Conservation (phyloP, 768 basidiomycete genomes). For the Tulasnella sp. region DNA sequence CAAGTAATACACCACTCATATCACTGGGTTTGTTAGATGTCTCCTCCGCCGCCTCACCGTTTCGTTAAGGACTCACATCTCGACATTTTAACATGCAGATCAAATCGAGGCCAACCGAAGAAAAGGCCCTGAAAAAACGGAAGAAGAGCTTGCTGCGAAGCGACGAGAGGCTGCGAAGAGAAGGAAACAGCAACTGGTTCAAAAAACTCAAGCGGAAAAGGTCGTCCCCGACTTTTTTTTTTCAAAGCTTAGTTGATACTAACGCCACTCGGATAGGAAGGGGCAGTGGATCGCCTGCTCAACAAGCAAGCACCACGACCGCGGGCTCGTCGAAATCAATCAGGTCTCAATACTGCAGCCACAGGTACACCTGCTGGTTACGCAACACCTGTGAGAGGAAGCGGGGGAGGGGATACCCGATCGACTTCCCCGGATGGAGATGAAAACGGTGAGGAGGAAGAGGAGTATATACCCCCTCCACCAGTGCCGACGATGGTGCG, state of each 20-base stretch:
- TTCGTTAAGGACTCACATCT: background rate
- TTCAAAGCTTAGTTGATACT: background rate
- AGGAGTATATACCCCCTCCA: background rate
- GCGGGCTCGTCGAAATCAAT: slow-evolving; percentile 4
- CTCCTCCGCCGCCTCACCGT: background rate
- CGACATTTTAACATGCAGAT: background rate
- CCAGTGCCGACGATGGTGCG: slow-evolving; percentile 7
- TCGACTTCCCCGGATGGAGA: slow-evolving; percentile 18
- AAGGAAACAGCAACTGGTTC: slow-evolving; percentile 13
- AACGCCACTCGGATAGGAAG: background rate
- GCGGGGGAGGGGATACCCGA: slow-evolving; percentile 6
- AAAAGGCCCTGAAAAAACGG: slow-evolving; percentile 12
- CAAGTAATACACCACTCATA: background rate
- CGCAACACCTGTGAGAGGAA: slow-evolving; percentile 3
- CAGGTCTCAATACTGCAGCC: background rate
- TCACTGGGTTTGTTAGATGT: slow-evolving; percentile 9
- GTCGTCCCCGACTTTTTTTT: background rate
- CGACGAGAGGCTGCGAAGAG: slow-evolving; percentile 13
- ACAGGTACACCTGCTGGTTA: slow-evolving; percentile 11
- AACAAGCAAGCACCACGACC: slow-evolving; percentile 21
- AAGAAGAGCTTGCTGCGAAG: slow-evolving; percentile 15
- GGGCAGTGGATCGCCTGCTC: slow-evolving; percentile 17
- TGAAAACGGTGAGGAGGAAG: background rate
- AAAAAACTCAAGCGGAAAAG: slow-evolving; percentile 18
- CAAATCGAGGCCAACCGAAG: background rate